Conservation (phyloP, 495 filamentous ascomycete genomes). For the Aspergillus avenaceus region DNA sequence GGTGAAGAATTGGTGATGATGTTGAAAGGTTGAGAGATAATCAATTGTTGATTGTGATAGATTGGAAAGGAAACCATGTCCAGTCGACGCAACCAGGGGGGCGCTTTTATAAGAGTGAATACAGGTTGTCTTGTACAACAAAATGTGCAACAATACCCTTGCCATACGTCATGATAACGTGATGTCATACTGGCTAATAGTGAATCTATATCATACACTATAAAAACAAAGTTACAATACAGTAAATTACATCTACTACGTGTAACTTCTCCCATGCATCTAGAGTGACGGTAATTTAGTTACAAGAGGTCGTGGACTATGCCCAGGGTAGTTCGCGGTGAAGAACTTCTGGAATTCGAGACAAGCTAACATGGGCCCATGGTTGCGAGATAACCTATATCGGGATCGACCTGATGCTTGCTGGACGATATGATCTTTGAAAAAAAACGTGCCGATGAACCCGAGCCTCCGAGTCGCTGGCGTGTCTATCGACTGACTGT, state of each 20-base stretch:
- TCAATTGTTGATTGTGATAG: background rate
- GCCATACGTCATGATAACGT: conserved; percentile 28
- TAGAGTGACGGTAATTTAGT: background rate
- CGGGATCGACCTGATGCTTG: background rate
- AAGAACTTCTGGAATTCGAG: background rate
- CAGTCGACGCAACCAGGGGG: background rate
- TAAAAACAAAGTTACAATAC: background rate
- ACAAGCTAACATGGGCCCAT: background rate
- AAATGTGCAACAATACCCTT: background rate
- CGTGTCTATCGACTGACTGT: background rate
- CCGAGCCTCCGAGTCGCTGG: background rate
- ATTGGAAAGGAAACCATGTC: background rate
- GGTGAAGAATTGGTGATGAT: conserved; percentile 1
- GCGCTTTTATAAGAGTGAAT: conserved; percentile 3
- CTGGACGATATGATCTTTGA: background rate
- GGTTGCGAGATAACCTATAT: background rate
- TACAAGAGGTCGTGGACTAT: background rate
- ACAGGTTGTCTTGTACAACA: background rate
- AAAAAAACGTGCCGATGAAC: background rate
- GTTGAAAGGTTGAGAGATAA: background rate
- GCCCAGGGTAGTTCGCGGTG: background rate
- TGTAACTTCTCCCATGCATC: background rate
- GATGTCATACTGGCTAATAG: conserved; percentile 33
- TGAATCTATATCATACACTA: background rate
- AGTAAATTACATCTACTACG: background rate